Conservation (phyloP, 148 eudicot genomes). For the Rhododendron vialii region DNA sequence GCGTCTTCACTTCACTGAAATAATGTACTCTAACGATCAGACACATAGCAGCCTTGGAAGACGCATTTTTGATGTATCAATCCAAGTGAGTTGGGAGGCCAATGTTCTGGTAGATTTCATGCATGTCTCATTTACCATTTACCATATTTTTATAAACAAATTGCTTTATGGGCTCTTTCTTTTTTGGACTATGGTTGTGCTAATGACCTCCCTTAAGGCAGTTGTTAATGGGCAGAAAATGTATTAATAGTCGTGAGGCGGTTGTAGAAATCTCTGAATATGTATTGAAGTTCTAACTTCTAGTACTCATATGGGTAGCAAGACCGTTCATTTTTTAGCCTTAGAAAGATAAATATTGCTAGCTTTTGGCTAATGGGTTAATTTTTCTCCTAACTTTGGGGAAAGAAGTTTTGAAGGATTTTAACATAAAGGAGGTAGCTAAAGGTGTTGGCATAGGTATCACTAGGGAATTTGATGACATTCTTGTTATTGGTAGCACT, state of each 20-base stretch:
- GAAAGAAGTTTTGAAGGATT: conserved; percentile 22
- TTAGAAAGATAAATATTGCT: neutral
- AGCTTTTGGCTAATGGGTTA: neutral
- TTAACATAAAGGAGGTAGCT: conserved; percentile 34
- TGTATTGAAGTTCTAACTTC: neutral
- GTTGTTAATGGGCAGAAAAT: neutral
- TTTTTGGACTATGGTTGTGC: neutral
- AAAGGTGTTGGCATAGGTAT: conserved; percentile 29
- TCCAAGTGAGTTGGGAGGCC: conserved; percentile 50
- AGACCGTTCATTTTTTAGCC: neutral
- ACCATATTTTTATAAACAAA: neutral
- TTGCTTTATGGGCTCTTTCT: neutral
- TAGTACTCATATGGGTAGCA: neutral
- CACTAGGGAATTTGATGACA: conserved; percentile 9
- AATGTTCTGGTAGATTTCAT: neutral
- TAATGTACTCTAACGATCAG: conserved; percentile 41
- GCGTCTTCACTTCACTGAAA: conserved; percentile 74
- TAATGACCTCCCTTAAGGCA: neutral
- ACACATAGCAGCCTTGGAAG: conserved; percentile 54
- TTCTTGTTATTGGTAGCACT: conserved; percentile 30
- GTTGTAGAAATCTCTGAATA: neutral
- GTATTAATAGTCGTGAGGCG: neutral
- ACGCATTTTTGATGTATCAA: conserved; percentile 63
- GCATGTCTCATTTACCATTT: neutral
- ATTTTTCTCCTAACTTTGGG: conserved; percentile 19